Evolutionary conservation across 345 rosid genomes (phyloP).

Genomic region (Eucalyptus globulus): DNA sequence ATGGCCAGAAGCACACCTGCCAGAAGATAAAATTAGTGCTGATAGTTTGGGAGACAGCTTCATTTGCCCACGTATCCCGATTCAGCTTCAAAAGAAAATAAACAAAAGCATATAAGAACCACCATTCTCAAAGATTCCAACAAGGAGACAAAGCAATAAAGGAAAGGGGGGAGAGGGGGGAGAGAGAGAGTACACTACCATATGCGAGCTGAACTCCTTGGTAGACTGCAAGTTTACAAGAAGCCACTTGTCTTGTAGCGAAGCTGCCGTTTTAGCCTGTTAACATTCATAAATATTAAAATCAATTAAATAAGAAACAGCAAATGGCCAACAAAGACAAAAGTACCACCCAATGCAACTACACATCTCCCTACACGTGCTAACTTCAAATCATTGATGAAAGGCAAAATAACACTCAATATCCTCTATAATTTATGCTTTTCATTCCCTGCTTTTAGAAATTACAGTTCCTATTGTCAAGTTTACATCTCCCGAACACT

Average conservation of each 20-base stretch:
- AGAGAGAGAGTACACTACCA: conserved; percentile 19
- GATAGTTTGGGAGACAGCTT: conserved; percentile 83
- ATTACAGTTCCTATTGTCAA: background rate
- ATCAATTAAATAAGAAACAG: background rate
- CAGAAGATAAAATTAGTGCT: conserved; percentile 88
- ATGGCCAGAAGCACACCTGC: conserved; percentile 45
- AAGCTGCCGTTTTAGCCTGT: conserved; percentile 76
- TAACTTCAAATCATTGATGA: background rate
- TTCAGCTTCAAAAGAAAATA: conserved; percentile 60
- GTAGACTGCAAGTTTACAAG: conserved; percentile 88
- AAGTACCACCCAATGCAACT: background rate
- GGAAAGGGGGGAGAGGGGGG: background rate
- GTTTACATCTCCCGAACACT: background rate
- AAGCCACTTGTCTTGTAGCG: conserved; percentile 89
- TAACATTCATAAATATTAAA: background rate
- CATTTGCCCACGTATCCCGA: conserved; percentile 99
- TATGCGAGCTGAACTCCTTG: conserved; percentile 92
- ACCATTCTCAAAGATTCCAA: background rate
- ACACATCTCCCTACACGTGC: background rate
- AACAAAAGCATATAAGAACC: background rate
- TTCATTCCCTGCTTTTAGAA: background rate
- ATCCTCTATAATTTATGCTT: background rate
- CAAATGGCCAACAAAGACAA: background rate
- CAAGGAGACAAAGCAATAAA: background rate
- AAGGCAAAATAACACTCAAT: background rate